A percentile compares a stretch with the other conserved stretches of the same genome.
Evolutionary conservation across 345 rosid genomes (phyloP).

Genomic region (Brassica cretica): DNA sequence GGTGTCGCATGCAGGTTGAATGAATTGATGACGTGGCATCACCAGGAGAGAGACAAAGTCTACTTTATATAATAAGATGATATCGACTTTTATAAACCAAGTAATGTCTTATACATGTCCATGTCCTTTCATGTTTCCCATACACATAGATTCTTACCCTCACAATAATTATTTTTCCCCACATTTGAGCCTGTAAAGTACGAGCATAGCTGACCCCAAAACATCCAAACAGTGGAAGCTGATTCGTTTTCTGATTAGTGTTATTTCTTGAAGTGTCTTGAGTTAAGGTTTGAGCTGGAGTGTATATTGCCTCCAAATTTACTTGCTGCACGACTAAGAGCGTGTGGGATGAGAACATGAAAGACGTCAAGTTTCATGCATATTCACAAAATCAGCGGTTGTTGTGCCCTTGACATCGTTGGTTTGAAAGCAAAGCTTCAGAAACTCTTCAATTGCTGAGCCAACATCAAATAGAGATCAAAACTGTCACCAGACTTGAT

Average conservation of each 20-base stretch:
- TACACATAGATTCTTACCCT: background rate
- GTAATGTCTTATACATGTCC: background rate
- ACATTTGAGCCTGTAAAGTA: background rate
- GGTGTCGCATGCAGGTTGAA: too few species aligned
- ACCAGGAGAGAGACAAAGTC: too few species aligned
- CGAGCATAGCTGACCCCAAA: slow-evolving; percentile 1
- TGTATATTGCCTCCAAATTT: background rate
- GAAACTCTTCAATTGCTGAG: background rate
- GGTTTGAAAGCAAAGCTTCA: background rate
- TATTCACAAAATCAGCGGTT: background rate
- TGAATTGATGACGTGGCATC: too few species aligned
- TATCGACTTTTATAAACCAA: background rate
- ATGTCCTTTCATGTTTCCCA: background rate
- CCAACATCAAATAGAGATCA: background rate
- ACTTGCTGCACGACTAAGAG: too few species aligned
- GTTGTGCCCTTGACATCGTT: background rate
- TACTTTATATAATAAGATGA: background rate
- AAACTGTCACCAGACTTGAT: background rate
- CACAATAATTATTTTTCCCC: background rate
- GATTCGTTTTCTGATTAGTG: background rate
- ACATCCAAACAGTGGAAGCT: background rate
- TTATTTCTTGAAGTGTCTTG: background rate
- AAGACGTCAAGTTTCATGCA: background rate
- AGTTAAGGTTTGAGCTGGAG: background rate
- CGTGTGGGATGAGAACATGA: background rate